These are phyloP conservation scores for Aspergillus coremiiformis DNA, from an alignment of 495 filamentous ascomycete genomes.

Conservation along the genomic window DNA sequence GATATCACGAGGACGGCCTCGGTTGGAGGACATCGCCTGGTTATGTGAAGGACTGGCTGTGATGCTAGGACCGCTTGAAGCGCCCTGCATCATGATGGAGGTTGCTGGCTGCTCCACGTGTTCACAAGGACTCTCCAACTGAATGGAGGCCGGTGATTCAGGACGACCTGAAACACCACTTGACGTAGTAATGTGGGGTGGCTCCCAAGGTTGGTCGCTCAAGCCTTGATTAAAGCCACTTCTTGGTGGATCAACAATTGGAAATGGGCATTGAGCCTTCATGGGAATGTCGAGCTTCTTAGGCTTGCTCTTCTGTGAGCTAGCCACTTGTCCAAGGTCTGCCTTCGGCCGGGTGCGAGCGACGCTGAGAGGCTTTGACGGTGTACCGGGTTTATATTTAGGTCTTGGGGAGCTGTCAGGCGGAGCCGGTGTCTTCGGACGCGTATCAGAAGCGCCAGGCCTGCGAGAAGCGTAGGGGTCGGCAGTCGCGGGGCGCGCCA, in stretches of 20 bases:
- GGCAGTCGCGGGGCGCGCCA: conserved; percentile 49
- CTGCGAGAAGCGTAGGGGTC: conserved; percentile 47
- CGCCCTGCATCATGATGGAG: not conserved
- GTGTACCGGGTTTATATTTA: conserved; percentile 21
- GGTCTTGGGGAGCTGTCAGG: conserved; percentile 37
- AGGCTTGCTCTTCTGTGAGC: conserved; percentile 28
- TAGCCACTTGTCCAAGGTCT: conserved; percentile 16
- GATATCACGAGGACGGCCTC: not conserved
- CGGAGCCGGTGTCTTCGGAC: conserved; percentile 26
- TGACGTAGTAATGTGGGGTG: conserved; percentile 27
- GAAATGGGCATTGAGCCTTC: conserved; percentile 21
- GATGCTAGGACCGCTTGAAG: not conserved
- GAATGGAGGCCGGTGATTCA: conserved; percentile 29
- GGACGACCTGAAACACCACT: conserved; percentile 56
- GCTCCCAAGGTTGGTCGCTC: not conserved
- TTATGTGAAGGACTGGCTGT: not conserved
- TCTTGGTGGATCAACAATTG: conserved; percentile 15
- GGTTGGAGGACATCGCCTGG: not conserved
- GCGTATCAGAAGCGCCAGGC: conserved; percentile 23
- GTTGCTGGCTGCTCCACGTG: conserved; percentile 13
- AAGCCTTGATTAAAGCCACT: conserved; percentile 24
- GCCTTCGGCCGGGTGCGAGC: conserved; percentile 27
- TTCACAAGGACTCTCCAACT: conserved; percentile 23
- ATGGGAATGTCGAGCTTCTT: conserved; percentile 36
- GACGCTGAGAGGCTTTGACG: conserved; percentile 17